Evolutionary conservation across 306 rosid genomes (phyloP).

Genomic region (cucumber (Cucumis sativus)): DNA sequence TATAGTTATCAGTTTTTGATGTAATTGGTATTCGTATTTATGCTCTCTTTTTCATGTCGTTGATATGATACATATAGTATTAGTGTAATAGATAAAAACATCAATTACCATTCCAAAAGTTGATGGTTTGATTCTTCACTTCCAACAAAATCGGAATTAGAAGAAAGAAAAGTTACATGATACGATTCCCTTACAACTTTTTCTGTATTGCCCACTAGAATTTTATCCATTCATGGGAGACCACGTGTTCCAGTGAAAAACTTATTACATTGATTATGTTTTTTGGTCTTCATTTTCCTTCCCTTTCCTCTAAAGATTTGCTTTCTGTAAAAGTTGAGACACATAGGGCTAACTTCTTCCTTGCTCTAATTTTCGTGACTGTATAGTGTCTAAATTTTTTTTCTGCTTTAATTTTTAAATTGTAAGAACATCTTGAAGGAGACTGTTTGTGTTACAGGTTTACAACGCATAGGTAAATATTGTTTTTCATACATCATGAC

Average conservation of each 20-base stretch:
- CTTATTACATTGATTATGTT: not conserved
- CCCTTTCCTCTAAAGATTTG: not conserved
- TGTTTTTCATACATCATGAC: not conserved
- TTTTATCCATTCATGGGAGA: not conserved
- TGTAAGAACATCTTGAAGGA: not conserved
- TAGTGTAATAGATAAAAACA: too few relatives aligned
- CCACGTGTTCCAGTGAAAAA: not conserved
- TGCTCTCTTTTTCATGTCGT: too few relatives aligned
- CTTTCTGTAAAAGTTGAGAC: not conserved
- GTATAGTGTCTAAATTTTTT: not conserved
- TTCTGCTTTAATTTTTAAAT: not conserved
- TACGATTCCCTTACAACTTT: not conserved
- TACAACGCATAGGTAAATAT: not conserved
- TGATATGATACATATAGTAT: too few relatives aligned
- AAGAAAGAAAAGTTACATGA: not conserved
- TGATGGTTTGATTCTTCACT: too few relatives aligned
- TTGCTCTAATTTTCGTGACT: not conserved
- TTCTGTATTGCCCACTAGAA: not conserved
- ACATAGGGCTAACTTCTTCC: not conserved
- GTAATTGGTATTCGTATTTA: not conserved
- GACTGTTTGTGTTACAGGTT: not conserved
- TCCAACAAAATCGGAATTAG: too few relatives aligned
- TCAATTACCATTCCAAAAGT: too few relatives aligned
- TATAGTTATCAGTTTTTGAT: not conserved
- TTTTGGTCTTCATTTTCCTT: not conserved